These are phyloP conservation scores for Tardiomyces digboiensis DNA, from an alignment of 1,139 yeast species.

Conservation along the genomic window DNA sequence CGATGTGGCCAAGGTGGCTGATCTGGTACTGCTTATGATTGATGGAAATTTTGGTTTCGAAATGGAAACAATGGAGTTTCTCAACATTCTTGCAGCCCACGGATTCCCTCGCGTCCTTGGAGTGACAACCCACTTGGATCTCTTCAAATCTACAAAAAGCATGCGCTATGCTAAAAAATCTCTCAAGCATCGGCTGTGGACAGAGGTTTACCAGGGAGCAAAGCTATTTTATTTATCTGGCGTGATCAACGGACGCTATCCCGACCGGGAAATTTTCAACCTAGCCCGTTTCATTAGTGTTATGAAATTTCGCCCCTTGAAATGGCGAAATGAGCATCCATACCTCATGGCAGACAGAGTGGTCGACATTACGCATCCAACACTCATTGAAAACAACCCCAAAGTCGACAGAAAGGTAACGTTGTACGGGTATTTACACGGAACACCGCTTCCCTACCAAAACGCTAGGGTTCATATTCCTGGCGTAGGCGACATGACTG, in stretches of 20 bases:
- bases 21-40: constrained; percentile 74
- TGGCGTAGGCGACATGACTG: constrained; percentile 86
- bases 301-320: constrained; percentile 95
- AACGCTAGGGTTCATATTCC: constrained; percentile 87
- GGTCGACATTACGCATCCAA: constrained; percentile 95
- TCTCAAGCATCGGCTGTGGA: constrained; percentile 94
- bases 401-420: constrained; percentile 88
- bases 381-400: constrained; percentile 62
- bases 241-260: constrained; percentile 94
- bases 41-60: constrained; percentile 98
- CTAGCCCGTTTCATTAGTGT: constrained; percentile 89
- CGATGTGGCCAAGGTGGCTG: constrained; percentile 94
- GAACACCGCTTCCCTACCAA: constrained; percentile 71
- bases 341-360: constrained; percentile 85
- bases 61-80: constrained; percentile 99
- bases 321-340: constrained; percentile 99
- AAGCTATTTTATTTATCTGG: constrained; percentile 92
- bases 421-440: constrained; percentile 89
- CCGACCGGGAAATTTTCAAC: constrained; percentile 91
- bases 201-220: constrained; percentile 98
- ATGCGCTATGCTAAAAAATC: constrained; percentile 88
- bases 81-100: constrained; percentile 93
- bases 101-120: constrained; percentile 99
- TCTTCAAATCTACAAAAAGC: constrained; percentile 84
- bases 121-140: constrained; percentile 90